Percentiles rank a stretch among this genome's conserved stretches.
phyloP scores from a whole-genome alignment of 169 alveolate genomes.

The Ichthyophthirius multifiliis region DNA sequence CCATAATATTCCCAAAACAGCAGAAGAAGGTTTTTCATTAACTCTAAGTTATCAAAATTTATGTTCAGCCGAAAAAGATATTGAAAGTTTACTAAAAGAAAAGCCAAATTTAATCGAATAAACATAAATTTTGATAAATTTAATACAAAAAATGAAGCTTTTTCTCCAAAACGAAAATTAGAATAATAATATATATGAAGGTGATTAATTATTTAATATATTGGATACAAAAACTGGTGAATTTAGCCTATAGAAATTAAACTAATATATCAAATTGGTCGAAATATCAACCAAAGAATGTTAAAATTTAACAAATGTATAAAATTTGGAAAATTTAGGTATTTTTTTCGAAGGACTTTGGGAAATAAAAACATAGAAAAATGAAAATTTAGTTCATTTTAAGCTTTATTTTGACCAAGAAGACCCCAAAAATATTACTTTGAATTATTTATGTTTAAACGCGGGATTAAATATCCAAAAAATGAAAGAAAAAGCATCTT shows the following conservation, averaged over 20 bases:
- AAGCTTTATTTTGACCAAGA: conserved; percentile 8
- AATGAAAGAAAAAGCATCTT: conserved; percentile 68
- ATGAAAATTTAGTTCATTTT: not conserved
- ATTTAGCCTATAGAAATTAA: too few relatives aligned
- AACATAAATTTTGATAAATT: too few relatives aligned
- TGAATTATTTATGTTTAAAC: conserved; percentile 71
- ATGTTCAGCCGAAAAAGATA: not conserved
- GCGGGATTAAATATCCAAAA: conserved; percentile 81
- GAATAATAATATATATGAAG: not conserved
- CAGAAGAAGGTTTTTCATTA: conserved; percentile 85
- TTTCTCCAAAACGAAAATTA: too few relatives aligned
- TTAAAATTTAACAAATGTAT: too few relatives aligned
- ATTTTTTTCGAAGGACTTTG: too few relatives aligned
- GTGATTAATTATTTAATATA: not conserved
- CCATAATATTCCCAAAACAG: conserved; percentile 89
- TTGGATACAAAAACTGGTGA: too few relatives aligned
- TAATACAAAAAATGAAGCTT: too few relatives aligned
- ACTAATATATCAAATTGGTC: too few relatives aligned
- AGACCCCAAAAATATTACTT: not conserved
- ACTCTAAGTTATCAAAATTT: not conserved
- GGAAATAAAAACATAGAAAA: too few relatives aligned
- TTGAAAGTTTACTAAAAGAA: not conserved
- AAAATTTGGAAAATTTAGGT: too few relatives aligned
- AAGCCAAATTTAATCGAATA: too few relatives aligned
- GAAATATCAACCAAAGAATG: too few relatives aligned